Base-by-base conservation (phyloP, 306 rosid genomes). In the Vigna trinervia region DNA sequence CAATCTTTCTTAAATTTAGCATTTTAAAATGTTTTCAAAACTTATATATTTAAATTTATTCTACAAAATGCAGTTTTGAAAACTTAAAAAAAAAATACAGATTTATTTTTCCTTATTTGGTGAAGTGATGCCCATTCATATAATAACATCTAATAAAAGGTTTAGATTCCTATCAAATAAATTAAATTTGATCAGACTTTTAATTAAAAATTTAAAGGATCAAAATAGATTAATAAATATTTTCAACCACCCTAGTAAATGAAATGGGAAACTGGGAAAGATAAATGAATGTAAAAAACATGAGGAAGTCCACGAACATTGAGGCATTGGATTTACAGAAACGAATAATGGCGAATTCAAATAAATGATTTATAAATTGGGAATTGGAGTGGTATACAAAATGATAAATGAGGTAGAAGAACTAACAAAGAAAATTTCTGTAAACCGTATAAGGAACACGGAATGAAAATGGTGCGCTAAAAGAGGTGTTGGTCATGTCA, bases 401-500 rank as follows among this genome's bases (percentile, higher is more conserved):
- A 68, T 69, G 32, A 51, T 22, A 59, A 75, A 23, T 39, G 72
- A 56, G 71, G 71, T 61, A 22, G 57, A 70, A 63, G 48, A 48
- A 41, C 20, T 22, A 30, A 58, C 22, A 46, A 66, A 32, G 23
- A 71, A 32, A 34, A 58, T 5, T 69, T 58, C 52, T 45, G 6
- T 53, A 43, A 47, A 10, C 9, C 15, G 59, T 10, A 72, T 36
- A 26, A 46, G 50, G 43, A 78, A 78, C 82, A 52, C 43, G 23
- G 12, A 73, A 75, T 62, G 47, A 47, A 58, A 69, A 66, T 59
- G 84, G 43, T 14, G 62, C 51, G 38, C 73, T 28, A 30, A 61
- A 66, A 48, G 36, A n/a, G 30, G 69, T 64, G 85, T 72, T 62
- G 71, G 85, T 81, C 82, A 83, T 61, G 91, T 89, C 80, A 89